Percentiles rank a stretch among this genome's conserved stretches.
Evolutionary conservation across 2,329 filamentous ascomycete species (phyloP).

Genomic region (Clonostachys sp.): DNA sequence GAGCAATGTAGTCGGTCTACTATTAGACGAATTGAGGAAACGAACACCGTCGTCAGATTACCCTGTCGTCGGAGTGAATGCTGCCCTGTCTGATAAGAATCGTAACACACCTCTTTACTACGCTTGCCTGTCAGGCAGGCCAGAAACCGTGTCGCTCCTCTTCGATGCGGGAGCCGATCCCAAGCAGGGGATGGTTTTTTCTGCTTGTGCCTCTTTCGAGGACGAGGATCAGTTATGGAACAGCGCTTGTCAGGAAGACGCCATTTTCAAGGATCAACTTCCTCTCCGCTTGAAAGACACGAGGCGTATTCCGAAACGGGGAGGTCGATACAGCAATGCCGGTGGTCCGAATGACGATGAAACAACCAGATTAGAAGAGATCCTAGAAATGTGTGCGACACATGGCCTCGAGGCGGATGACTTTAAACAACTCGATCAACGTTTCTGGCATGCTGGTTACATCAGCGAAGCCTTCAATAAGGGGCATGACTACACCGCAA

Average conservation of each 20-base stretch:
- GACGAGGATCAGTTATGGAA: not conserved
- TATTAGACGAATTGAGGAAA: not conserved
- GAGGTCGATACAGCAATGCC: not conserved
- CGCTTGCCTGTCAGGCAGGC: not conserved
- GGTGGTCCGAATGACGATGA: not conserved
- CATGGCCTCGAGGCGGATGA: too few species aligned
- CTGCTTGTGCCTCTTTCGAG: not conserved
- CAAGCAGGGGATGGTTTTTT: not conserved
- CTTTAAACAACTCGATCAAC: too few species aligned
- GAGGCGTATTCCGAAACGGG: not conserved
- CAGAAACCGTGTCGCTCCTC: not conserved
- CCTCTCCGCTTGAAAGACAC: not conserved
- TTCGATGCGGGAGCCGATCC: not conserved
- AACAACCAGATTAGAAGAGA: too few species aligned
- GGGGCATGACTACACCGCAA: too few species aligned
- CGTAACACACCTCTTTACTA: not conserved
- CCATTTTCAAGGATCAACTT: not conserved
- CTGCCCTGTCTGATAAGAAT: not conserved
- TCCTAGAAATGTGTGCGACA: too few species aligned
- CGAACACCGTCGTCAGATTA: not conserved
- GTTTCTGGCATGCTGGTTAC: too few species aligned
- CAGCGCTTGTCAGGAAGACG: not conserved
- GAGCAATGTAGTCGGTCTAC: not conserved
- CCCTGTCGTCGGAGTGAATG: not conserved
- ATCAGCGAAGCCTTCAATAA: too few species aligned